A percentile compares a stretch with the other conserved stretches of the same genome.
Evolutionary conservation across 129 eudicot genomes (phyloP).

Genomic region (Cynara cardunculus): DNA sequence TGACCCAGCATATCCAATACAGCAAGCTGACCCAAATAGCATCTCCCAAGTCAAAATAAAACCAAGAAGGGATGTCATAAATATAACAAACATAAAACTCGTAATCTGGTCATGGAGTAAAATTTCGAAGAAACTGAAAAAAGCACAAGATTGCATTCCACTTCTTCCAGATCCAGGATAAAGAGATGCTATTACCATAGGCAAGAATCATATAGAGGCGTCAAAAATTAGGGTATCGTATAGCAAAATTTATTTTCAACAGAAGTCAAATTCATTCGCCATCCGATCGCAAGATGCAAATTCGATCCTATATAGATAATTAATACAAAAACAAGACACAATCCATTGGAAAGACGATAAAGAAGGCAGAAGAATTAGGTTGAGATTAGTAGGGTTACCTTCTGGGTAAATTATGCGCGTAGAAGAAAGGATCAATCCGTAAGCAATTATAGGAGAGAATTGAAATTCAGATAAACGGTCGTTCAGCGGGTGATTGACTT

Average conservation of each 20-base stretch:
- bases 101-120: background rate
- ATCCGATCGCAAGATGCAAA: background rate
- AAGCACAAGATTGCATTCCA: background rate
- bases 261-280: slow-evolving; percentile 26
- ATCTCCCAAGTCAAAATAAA: background rate
- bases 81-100: background rate
- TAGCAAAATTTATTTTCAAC: background rate
- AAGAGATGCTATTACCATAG: background rate
- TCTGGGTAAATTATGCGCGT: slow-evolving; percentile 17
- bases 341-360: background rate
- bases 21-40: background rate
- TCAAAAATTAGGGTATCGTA: slow-evolving; percentile 7
- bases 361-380: background rate
- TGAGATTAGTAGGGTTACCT: slow-evolving; percentile 17
- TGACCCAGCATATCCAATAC: background rate
- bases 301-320: background rate
- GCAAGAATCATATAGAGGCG: background rate
- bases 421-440: background rate
- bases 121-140: background rate
- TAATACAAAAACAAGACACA: background rate
- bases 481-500: background rate
- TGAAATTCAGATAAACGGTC: background rate
- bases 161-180: slow-evolving; percentile 21
- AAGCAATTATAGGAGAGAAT: background rate
- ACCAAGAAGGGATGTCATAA: background rate